Conservation (phyloP, 2,329 filamentous ascomycete genomes). For the Monosporascus sp. region DNA sequence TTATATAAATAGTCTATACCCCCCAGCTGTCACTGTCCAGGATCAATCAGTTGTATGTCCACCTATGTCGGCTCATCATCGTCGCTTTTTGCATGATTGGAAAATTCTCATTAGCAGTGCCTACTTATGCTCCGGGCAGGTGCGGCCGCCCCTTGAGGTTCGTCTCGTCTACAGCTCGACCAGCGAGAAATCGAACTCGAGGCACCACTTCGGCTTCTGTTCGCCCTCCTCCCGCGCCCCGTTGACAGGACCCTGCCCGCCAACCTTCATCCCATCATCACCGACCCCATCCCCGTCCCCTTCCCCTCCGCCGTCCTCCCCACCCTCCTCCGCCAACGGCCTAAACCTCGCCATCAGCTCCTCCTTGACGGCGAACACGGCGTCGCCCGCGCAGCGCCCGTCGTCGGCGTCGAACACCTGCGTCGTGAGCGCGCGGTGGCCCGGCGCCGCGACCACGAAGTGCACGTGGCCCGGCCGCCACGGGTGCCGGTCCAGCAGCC, state of each 20-base stretch:
- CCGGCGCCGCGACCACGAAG: conserved; percentile 41
- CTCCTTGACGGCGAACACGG: conserved; percentile 51
- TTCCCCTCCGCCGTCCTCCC: conserved; percentile 18
- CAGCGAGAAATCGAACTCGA: conserved; percentile 57
- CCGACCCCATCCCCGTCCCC: conserved; percentile 29
- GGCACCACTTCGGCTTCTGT: conserved; percentile 50
- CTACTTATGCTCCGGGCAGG: too few species aligned
- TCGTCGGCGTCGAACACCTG: conserved; percentile 71
- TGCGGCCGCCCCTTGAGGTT: not conserved
- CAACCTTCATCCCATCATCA: conserved; percentile 8
- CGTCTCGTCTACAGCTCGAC: conserved; percentile 6
- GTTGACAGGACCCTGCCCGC: conserved; percentile 23
- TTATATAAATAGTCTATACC: too few species aligned
- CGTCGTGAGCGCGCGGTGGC: conserved; percentile 52
- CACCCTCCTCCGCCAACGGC: conserved; percentile 22
- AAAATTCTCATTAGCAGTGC: too few species aligned
- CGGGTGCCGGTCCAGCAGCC: conserved; percentile 49
- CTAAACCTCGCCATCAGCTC: conserved; percentile 40
- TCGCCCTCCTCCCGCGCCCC: conserved; percentile 42
- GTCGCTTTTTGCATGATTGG: too few species aligned
- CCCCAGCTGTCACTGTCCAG: too few species aligned
- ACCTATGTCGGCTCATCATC: too few species aligned
- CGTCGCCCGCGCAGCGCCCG: conserved; percentile 51
- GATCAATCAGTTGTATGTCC: too few species aligned
- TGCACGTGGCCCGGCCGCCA: conserved; percentile 57